Evolutionary conservation across 495 filamentous ascomycete genomes (phyloP).

Genomic region (Hapsidospora chrysogenum): DNA sequence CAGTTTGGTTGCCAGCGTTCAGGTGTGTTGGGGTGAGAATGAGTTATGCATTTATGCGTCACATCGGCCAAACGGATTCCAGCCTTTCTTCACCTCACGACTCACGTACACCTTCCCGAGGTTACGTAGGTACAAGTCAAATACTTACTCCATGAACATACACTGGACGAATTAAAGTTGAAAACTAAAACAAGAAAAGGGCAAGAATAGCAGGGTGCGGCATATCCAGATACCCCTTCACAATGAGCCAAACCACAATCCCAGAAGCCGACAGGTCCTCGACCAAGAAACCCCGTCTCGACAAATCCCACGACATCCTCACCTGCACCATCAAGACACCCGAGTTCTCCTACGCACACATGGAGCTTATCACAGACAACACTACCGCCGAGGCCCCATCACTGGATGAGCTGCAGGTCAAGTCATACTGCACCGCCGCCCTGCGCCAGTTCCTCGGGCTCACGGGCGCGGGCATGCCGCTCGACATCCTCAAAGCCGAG

Average conservation of each 20-base stretch:
- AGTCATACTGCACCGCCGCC: conserved; percentile 54
- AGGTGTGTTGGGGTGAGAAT: too few relatives aligned
- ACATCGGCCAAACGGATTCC: too few relatives aligned
- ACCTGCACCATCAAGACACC: conserved; percentile 18
- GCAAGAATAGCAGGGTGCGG: too few relatives aligned
- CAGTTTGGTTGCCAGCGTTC: too few relatives aligned
- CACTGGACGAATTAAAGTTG: too few relatives aligned
- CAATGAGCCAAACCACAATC: not conserved
- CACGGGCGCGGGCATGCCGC: conserved; percentile 54
- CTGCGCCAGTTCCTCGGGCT: conserved; percentile 68
- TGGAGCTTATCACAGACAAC: conserved; percentile 11
- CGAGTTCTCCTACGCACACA: conserved; percentile 23
- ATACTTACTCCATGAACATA: too few relatives aligned
- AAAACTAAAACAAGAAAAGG: too few relatives aligned
- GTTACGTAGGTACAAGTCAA: too few relatives aligned
- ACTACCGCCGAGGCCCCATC: conserved; percentile 2
- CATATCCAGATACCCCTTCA: too few relatives aligned
- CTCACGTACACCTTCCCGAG: too few relatives aligned
- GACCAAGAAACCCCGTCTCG: conserved; percentile 2
- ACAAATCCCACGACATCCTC: conserved; percentile 17
- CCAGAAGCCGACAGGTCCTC: not conserved
- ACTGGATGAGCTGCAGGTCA: conserved; percentile 59
- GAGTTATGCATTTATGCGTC: too few relatives aligned
- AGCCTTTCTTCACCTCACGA: too few relatives aligned
- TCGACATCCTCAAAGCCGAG: conserved; percentile 62